phyloP scores from a whole-genome alignment of 345 rosid species.

The Moricandia arvensis region DNA sequence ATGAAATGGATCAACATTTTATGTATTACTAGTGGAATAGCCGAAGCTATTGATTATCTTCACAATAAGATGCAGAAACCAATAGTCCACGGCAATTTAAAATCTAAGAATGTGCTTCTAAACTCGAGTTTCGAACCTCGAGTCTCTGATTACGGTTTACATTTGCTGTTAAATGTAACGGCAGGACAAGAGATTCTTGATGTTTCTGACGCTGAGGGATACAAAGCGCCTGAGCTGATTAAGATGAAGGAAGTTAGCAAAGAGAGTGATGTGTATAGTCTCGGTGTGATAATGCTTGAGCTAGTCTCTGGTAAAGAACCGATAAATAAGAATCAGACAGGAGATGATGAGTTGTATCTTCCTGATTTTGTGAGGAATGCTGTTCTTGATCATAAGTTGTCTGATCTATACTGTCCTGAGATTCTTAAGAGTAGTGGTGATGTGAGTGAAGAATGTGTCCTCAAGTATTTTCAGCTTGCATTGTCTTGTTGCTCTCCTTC shows the following conservation, averaged over 20 bases:
- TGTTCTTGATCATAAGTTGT: conserved; percentile 54
- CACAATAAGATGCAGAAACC: conserved; percentile 63
- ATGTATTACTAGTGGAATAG: conserved; percentile 58
- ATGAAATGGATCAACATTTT: conserved; percentile 56
- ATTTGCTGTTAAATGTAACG: conserved; percentile 59
- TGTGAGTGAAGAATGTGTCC: conserved; percentile 57
- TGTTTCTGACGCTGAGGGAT: conserved; percentile 67
- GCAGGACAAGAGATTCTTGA: conserved; percentile 87
- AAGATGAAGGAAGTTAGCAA: conserved; percentile 72
- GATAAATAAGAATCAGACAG: conserved; percentile 57
- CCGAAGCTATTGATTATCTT: conserved; percentile 73
- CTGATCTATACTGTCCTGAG: conserved; percentile 67
- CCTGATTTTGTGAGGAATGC: conserved; percentile 64
- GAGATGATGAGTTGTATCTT: conserved; percentile 63
- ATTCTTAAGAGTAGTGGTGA: conserved; percentile 41
- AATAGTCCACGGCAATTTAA: conserved; percentile 73
- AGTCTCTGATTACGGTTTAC: conserved; percentile 69
- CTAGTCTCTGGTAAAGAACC: conserved; percentile 73
- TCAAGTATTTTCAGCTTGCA: conserved; percentile 73
- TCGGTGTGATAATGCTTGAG: conserved; percentile 82
- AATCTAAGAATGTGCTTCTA: conserved; percentile 71
- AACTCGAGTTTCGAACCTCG: conserved; percentile 53
- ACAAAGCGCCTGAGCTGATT: conserved; percentile 87
- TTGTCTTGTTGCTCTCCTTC: conserved; percentile 87
- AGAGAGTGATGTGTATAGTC: conserved; percentile 70